Percentiles rank a stretch among this genome's conserved stretches.
Evolutionary conservation across 805 yeast species (phyloP).

Genomic region (Pichia gijzeniarum): DNA sequence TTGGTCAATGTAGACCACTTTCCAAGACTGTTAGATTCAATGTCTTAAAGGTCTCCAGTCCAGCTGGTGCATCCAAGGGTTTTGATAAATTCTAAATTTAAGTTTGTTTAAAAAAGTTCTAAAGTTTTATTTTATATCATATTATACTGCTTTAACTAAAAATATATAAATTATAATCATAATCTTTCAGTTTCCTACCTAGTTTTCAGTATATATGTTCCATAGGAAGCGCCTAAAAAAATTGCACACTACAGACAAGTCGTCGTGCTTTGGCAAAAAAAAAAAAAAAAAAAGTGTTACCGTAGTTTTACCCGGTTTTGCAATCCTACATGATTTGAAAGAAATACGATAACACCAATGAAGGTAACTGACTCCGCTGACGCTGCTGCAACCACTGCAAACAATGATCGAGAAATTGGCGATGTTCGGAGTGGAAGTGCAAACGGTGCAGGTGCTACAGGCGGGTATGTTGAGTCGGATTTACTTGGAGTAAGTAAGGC

Average conservation of each 20-base stretch:
- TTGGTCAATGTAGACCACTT: conserved; percentile 99
- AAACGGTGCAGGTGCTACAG: background rate
- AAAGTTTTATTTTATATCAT: background rate
- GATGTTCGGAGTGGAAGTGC: background rate
- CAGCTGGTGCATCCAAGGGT: conserved; percentile 87
- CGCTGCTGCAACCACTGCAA: background rate
- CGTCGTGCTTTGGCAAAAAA: background rate
- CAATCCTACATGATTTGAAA: background rate
- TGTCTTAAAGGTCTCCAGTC: conserved; percentile 91
- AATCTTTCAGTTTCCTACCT: background rate
- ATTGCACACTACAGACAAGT: too few species aligned
- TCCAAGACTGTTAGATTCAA: conserved; percentile 99
- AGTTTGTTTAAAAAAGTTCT: background rate
- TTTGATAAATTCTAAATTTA: conserved; percentile 85
- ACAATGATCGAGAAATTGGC: background rate
- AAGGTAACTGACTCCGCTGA: background rate
- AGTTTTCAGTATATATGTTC: too few species aligned
- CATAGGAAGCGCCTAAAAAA: too few species aligned
- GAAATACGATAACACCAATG: background rate
- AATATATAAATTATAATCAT: background rate
- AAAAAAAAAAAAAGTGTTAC: background rate
- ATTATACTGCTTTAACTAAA: background rate
- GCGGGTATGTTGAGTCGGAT: background rate
- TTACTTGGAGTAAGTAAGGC: background rate
- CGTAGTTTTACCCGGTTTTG: background rate